Evolutionary conservation across 2,329 filamentous ascomycete genomes (phyloP).

Genomic region (Aureobasidium lini): DNA sequence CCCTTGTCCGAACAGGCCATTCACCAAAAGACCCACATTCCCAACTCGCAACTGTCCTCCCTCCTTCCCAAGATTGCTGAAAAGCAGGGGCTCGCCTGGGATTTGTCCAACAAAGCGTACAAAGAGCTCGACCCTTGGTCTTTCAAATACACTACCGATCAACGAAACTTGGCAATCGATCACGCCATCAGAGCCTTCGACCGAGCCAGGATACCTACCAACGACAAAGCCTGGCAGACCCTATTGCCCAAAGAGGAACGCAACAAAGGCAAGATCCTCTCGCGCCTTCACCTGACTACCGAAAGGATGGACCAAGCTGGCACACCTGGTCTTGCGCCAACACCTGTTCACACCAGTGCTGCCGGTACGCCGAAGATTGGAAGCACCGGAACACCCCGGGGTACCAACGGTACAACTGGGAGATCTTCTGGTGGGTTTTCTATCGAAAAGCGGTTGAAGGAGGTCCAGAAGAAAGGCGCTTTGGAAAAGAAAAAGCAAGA

Average conservation of each 20-base stretch:
- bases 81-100: conserved; percentile 43
- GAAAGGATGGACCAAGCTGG: conserved; percentile 18
- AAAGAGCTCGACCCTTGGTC: conserved; percentile 56
- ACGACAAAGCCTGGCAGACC: conserved; percentile 56
- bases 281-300: conserved; percentile 47
- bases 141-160: conserved; percentile 50
- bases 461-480: conserved; percentile 37
- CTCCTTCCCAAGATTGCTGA: conserved; percentile 46
- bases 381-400: conserved; percentile 20
- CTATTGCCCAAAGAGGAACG: conserved; percentile 54
- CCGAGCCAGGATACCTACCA: conserved; percentile 50
- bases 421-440: conserved; percentile 18
- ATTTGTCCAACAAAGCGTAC: conserved; percentile 51
- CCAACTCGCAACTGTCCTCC: conserved; percentile 40
- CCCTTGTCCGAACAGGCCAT: conserved; percentile 43
- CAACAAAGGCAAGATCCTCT: conserved; percentile 54
- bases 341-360: conserved; percentile 23
- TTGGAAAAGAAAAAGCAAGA: conserved; percentile 41
- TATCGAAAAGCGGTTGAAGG: conserved; percentile 39
- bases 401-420: conserved; percentile 17
- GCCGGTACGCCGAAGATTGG: conserved; percentile 23
- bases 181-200: conserved; percentile 58
- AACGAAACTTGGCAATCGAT: conserved; percentile 53
- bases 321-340: conserved; percentile 24
- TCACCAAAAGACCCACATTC: conserved; percentile 39